Percentiles rank a stretch among this genome's conserved stretches.
Conservation (phyloP, 768 basidiomycete genomes). For the Suillus fuscotomentosus region DNA sequence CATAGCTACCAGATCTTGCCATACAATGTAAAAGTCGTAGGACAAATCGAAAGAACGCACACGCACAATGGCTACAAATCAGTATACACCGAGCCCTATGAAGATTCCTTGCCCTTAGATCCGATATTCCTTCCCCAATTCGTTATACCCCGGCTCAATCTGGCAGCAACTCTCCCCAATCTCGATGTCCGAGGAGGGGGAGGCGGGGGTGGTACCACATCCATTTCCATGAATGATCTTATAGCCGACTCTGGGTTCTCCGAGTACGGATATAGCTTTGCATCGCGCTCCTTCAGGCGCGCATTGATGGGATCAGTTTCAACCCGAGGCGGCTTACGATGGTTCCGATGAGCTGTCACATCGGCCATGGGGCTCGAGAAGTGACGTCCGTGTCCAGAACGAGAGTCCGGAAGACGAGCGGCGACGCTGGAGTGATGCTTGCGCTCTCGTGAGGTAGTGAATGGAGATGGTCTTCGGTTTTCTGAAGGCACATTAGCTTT, state of each 20-base stretch:
- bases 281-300: background rate
- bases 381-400: constrained; percentile 6
- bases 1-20: constrained; percentile 8
- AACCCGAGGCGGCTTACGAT: background rate
- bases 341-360: background rate
- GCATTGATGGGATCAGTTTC: background rate
- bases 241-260: constrained; percentile 9
- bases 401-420: background rate
- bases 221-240: constrained; percentile 34
- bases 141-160: constrained; percentile 27
- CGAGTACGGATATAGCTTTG: background rate
- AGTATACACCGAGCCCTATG: background rate
- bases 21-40: background rate
- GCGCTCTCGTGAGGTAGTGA: constrained; percentile 14
- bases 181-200: constrained; percentile 14
- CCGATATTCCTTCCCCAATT: constrained; percentile 29
- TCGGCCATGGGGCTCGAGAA: constrained; percentile 10
- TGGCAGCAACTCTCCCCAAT: constrained; percentile 20
- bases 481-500: constrained; percentile 8
- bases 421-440: constrained; percentile 13
- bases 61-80: background rate
- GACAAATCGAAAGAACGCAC: constrained; percentile 15
- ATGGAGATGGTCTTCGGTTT: constrained; percentile 19
- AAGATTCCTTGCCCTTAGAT: constrained; percentile 10
- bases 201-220: constrained; percentile 13